phyloP scores from a whole-genome alignment of 768 basidiomycete genomes.

The Paxillus ammoniavirescens region DNA sequence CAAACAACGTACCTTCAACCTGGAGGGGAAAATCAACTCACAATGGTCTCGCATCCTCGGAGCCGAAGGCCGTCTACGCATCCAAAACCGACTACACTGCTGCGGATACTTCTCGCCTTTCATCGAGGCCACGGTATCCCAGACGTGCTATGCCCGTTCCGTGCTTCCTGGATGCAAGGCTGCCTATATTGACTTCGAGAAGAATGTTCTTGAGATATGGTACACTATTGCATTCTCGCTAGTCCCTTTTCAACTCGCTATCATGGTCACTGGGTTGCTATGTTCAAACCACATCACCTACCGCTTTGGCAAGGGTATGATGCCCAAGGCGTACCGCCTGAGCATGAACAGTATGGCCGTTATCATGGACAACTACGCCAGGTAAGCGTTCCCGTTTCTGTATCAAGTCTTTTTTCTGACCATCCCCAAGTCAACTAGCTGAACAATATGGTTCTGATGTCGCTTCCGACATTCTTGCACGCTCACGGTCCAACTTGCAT shows the following conservation, averaged over 20 bases:
- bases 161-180: constrained; percentile 74
- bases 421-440: constrained; percentile 56
- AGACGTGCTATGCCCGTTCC: constrained; percentile 73
- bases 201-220: constrained; percentile 56
- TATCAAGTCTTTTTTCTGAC: background rate
- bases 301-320: constrained; percentile 86
- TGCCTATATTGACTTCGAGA: constrained; percentile 58
- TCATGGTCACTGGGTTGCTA: constrained; percentile 63
- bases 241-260: constrained; percentile 63
- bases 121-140: constrained; percentile 72
- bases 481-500: constrained; percentile 55
- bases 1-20: constrained; percentile 71
- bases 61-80: constrained; percentile 55
- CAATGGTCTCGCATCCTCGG: constrained; percentile 72
- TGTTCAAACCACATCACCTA: constrained; percentile 86
- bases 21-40: constrained; percentile 76
- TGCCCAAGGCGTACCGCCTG: constrained; percentile 79
- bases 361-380: constrained; percentile 84
- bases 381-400: constrained; percentile 40
- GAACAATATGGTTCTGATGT: constrained; percentile 70
- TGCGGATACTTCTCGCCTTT: constrained; percentile 83
- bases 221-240: constrained; percentile 63
- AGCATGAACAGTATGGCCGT: constrained; percentile 73
- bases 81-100: constrained; percentile 75
- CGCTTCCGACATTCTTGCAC: constrained; percentile 55